These are phyloP conservation scores for Curvularia lunata DNA, from an alignment of 2,329 filamentous ascomycete species.

Conservation along the genomic window DNA sequence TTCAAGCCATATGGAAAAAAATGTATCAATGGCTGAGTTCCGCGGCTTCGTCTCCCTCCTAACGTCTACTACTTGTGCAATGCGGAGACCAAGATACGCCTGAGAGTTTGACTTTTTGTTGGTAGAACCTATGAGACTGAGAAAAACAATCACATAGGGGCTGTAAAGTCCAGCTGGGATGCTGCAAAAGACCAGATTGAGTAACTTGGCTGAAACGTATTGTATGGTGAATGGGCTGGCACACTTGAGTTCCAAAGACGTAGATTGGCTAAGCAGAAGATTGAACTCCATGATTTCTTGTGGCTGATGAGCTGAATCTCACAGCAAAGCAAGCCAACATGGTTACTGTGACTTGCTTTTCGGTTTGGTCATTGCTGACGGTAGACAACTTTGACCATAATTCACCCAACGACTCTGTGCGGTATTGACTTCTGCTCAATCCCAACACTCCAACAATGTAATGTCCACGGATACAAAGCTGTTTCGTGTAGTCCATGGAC, in stretches of 20 bases:
- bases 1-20: not conserved
- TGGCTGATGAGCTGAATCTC: constrained; percentile 36
- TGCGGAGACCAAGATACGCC: not conserved
- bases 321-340: constrained; percentile 50
- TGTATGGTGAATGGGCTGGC: not conserved
- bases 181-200: not conserved
- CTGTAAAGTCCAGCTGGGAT: not conserved
- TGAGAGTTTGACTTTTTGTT: not conserved
- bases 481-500: constrained; percentile 24
- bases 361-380: constrained; percentile 42
- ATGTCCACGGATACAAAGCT: not conserved
- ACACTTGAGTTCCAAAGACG: too few relatives aligned
- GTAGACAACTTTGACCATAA: constrained; percentile 27
- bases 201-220: not conserved
- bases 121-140: not conserved
- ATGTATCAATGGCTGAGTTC: not conserved
- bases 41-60: not conserved
- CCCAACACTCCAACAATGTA: constrained; percentile 51
- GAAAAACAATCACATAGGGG: not conserved
- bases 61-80: not conserved
- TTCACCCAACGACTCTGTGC: constrained; percentile 54
- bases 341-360: constrained; percentile 43
- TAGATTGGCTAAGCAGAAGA: not conserved
- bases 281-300: constrained; percentile 38
- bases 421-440: constrained; percentile 43